Conservation (phyloP, 1,284 basidiomycete species). For the Puccinia horiana region DNA sequence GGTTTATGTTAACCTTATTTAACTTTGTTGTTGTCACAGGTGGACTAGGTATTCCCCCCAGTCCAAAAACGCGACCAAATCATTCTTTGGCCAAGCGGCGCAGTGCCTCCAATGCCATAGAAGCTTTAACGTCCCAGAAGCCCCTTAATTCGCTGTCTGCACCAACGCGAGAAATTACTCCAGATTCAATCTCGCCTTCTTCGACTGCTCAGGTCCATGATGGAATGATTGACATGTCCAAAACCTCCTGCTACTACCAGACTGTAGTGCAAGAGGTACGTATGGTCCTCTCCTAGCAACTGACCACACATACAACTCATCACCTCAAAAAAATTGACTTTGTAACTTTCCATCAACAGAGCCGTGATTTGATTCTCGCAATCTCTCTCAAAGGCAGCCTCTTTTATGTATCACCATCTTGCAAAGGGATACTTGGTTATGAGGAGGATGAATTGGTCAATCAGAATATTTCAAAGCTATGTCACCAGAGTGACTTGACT, state of each 20-base stretch:
- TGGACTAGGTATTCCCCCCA: constrained; percentile 4
- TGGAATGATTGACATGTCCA: background rate
- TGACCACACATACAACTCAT: background rate
- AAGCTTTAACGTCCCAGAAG: background rate
- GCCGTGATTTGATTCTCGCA: constrained; percentile 21
- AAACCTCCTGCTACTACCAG: background rate
- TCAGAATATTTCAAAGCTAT: constrained; percentile 30
- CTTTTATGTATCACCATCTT: constrained; percentile 34
- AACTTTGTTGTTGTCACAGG: background rate
- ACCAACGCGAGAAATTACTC: background rate
- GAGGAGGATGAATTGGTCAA: constrained; percentile 25
- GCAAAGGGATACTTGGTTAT: constrained; percentile 22
- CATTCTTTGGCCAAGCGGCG: background rate
- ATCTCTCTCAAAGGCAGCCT: constrained; percentile 40
- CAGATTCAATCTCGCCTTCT: background rate
- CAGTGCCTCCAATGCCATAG: background rate
- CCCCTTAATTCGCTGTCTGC: background rate
- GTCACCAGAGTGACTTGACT: constrained; percentile 31
- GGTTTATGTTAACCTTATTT: too few relatives aligned
- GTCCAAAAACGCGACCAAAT: background rate
- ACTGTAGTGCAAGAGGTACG: constrained; percentile 27
- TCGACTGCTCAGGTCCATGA: background rate
- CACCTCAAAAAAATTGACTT: background rate
- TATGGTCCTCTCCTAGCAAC: background rate
- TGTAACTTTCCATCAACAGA: background rate